These are phyloP conservation scores for Pyrenula aspistea DNA, from an alignment of 495 filamentous ascomycete genomes.

Conservation along the genomic window DNA sequence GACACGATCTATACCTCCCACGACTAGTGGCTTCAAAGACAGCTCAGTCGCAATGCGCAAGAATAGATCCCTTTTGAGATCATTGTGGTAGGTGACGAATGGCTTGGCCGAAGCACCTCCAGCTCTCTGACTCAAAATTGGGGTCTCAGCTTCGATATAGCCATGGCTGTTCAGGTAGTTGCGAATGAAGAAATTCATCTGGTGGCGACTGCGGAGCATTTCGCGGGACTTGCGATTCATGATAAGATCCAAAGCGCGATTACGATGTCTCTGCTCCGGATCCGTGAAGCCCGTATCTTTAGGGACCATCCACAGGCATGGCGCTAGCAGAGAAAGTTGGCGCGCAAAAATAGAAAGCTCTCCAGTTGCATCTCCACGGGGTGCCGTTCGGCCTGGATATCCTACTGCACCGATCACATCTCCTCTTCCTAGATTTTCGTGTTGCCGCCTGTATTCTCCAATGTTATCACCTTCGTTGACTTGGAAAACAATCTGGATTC, in stretches of 20 bases:
- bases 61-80: neutral
- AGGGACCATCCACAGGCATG: neutral
- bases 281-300: neutral
- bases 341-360: neutral
- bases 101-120: neutral
- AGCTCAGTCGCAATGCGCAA: neutral
- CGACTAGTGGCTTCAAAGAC: neutral
- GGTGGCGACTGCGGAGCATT: neutral
- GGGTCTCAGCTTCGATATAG: neutral
- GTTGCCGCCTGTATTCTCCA: neutral
- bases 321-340: neutral
- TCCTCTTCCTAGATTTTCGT: neutral
- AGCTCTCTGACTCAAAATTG: neutral
- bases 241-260: neutral
- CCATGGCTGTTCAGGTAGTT: neutral
- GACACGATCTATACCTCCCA: neutral
- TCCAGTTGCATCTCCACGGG: neutral
- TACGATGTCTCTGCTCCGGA: neutral
- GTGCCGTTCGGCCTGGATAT: neutral
- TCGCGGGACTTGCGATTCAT: neutral
- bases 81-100: neutral
- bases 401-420: neutral
- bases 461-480: neutral
- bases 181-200: neutral
- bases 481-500: neutral